Conservation (phyloP, 257 asterid genomes). For the Osmanthus fragrans region DNA sequence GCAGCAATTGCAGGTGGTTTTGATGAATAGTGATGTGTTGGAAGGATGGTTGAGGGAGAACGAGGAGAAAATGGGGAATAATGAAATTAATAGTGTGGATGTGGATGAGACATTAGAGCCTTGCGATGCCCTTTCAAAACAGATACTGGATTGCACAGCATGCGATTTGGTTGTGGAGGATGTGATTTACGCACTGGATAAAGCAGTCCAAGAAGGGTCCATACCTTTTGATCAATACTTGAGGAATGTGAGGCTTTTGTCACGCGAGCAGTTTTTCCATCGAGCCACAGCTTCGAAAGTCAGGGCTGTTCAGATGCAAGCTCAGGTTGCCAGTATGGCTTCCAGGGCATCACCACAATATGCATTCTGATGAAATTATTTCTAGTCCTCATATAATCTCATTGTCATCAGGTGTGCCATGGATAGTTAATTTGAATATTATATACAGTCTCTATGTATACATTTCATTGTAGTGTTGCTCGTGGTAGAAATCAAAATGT, state of each 20-base stretch:
- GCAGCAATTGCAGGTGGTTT: conserved; percentile 82
- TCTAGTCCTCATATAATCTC: neutral
- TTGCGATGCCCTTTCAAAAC: conserved; percentile 67
- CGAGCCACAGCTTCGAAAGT: conserved; percentile 81
- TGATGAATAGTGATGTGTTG: conserved; percentile 72
- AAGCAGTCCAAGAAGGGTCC: conserved; percentile 81
- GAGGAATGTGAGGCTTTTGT: conserved; percentile 78
- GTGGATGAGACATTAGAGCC: conserved; percentile 71
- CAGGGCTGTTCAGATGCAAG: conserved; percentile 93
- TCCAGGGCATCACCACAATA: conserved; percentile 60
- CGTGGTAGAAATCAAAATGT: conserved; percentile 20
- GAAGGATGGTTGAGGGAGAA: conserved; percentile 84
- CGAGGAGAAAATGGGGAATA: conserved; percentile 45
- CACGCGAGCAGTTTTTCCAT: conserved; percentile 83
- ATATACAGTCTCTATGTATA: conserved; percentile 21
- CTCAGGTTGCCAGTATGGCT: conserved; percentile 90
- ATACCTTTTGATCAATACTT: conserved; percentile 84
- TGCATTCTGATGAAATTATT: conserved; percentile 29
- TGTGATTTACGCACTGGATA: conserved; percentile 77
- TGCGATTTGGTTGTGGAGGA: conserved; percentile 87
- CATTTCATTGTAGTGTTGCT: conserved; percentile 16
- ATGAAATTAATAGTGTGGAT: conserved; percentile 35
- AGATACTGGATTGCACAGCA: conserved; percentile 73
- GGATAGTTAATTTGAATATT: conserved; percentile 17
- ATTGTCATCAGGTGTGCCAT: conserved; percentile 17